Evolutionary conservation across 2,329 filamentous ascomycete species (phyloP).

Genomic region (Pochonia chlamydosporia): DNA sequence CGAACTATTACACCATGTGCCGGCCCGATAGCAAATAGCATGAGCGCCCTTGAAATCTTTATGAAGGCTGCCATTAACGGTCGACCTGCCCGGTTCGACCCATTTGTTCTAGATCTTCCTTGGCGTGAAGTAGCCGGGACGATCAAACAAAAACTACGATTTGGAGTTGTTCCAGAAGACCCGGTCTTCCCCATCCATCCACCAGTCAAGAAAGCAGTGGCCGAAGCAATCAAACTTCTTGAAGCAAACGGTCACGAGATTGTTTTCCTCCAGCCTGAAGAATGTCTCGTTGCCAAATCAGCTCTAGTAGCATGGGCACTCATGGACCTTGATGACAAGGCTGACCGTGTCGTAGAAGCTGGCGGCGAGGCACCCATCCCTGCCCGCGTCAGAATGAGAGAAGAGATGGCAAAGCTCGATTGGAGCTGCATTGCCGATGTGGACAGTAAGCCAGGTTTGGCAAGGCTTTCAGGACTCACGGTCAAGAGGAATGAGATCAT

Average conservation of each 20-base stretch:
- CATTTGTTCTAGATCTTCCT: constrained; percentile 31
- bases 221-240: constrained; percentile 31
- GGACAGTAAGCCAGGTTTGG: constrained; percentile 28
- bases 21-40: constrained; percentile 35
- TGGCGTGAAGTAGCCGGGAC: constrained; percentile 36
- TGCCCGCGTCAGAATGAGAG: neutral
- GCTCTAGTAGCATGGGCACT: no score
- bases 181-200: constrained; percentile 43
- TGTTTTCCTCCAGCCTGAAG: constrained; percentile 23
- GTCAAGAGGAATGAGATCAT: constrained; percentile 21
- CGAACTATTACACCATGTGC: constrained; percentile 22
- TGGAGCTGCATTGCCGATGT: constrained; percentile 7
- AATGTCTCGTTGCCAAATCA: no score
- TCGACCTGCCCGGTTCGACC: constrained; percentile 40
- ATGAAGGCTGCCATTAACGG: constrained; percentile 32
- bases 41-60: constrained; percentile 19
- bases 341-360: constrained; percentile 8
- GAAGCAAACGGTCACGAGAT: constrained; percentile 38
- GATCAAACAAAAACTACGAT: constrained; percentile 24
- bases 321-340: constrained; percentile 3
- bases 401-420: neutral
- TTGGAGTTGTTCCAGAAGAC: constrained; percentile 45
- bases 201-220: constrained; percentile 38
- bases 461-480: constrained; percentile 22
- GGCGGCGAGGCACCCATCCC: constrained; percentile 2